phyloP scores from a whole-genome alignment of 805 yeast genomes.

The Lipomyces spencermartinsiae region DNA sequence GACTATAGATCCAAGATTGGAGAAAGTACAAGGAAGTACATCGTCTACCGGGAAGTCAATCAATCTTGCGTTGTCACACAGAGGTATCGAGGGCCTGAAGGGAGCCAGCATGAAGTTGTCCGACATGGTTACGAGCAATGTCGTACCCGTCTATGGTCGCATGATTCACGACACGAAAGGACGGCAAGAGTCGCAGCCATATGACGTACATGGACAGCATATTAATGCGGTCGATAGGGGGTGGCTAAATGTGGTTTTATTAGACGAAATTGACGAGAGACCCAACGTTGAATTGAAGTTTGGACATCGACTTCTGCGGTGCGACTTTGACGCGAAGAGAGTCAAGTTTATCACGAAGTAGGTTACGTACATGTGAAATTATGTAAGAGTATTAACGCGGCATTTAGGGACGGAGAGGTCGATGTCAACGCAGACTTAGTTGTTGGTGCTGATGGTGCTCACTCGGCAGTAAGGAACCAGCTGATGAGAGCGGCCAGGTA shows the following conservation, averaged over 20 bases:
- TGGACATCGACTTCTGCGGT: slow-evolving; percentile 59
- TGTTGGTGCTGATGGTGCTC: slow-evolving; percentile 88
- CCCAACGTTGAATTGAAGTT: slow-evolving; percentile 57
- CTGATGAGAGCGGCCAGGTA: slow-evolving; percentile 58
- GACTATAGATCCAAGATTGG: slow-evolving; percentile 25
- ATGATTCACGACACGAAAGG: slow-evolving; percentile 83
- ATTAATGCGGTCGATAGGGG: slow-evolving; percentile 87
- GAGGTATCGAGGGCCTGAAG: slow-evolving; percentile 77
- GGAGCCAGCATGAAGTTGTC: slow-evolving; percentile 67
- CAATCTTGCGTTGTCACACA: slow-evolving; percentile 83
- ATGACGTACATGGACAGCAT: slow-evolving; percentile 81
- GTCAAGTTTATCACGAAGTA: slow-evolving; percentile 38
- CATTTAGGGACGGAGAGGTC: slow-evolving; percentile 24
- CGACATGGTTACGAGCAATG: slow-evolving; percentile 58
- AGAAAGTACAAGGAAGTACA: slow-evolving; percentile 12
- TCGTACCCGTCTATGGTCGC: slow-evolving; percentile 87
- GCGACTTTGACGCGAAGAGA: slow-evolving; percentile 47
- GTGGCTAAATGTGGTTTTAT: slow-evolving; percentile 65
- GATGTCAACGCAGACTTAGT: slow-evolving; percentile 58
- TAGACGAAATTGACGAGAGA: slow-evolving; percentile 66
- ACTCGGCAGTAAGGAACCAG: slow-evolving; percentile 72
- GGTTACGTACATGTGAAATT: neutral
- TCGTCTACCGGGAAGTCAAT: slow-evolving; percentile 57
- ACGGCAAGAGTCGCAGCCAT: slow-evolving; percentile 66
- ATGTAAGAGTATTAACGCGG: neutral